Evolutionary conservation across 2,329 filamentous ascomycete genomes (phyloP).

Genomic region (Neoscytalidium dimidiatum): DNA sequence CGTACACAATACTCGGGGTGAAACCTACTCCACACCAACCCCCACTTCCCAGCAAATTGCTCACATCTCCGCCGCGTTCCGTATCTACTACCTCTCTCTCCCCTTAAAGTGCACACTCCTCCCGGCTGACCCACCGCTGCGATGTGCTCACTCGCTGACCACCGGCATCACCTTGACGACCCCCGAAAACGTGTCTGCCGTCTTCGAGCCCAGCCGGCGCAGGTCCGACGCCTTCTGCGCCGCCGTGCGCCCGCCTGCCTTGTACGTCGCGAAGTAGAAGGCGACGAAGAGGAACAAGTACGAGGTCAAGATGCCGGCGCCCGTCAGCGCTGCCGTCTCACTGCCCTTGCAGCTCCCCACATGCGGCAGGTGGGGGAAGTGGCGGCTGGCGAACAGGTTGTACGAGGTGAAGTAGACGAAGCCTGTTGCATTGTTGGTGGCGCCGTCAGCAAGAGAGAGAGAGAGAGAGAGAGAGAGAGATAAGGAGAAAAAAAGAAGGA

Average conservation of each 20-base stretch:
- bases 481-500: no score
- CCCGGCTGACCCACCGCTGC: not conserved
- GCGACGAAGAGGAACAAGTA: constrained; percentile 98
- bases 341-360: constrained; percentile 86
- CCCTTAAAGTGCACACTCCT: not conserved
- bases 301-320: constrained; percentile 86
- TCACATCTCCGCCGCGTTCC: not conserved
- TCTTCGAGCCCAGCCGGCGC: not conserved
- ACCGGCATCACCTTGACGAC: not conserved
- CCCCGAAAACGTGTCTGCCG: not conserved
- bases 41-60: not conserved
- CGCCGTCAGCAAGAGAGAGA: not conserved
- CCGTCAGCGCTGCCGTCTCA: constrained; percentile 92
- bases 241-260: not conserved
- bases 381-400: constrained; percentile 92
- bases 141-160: not conserved
- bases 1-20: no score
- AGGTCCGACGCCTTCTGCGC: not conserved
- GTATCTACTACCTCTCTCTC: not conserved
- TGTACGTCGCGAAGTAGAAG: constrained; percentile 95
- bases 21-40: no score
- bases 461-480: no score
- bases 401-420: constrained; percentile 99
- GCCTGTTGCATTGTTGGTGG: constrained; percentile 50
- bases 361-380: constrained; percentile 84